Percentiles rank a stretch among this genome's conserved stretches.
Evolutionary conservation across 768 basidiomycete genomes (phyloP).

Genomic region (Tylopilus vinaceipallidus): DNA sequence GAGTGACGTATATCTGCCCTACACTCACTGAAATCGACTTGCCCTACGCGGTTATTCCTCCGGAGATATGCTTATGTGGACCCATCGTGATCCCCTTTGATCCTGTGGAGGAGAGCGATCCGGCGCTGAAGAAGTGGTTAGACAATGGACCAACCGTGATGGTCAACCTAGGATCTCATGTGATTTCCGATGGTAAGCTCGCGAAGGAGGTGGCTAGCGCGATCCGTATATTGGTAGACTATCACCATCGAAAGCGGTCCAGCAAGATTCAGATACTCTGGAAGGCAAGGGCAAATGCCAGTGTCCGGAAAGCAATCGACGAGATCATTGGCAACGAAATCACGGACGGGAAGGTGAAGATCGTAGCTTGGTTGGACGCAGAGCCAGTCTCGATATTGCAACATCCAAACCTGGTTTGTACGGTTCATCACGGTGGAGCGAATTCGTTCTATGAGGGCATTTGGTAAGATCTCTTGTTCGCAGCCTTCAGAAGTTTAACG

Average conservation of each 20-base stretch:
- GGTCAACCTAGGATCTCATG: conserved; percentile 6
- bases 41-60: conserved; percentile 1
- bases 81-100: too few relatives aligned
- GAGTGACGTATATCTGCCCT: too few relatives aligned
- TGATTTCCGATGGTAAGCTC: neutral
- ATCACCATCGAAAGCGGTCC: neutral
- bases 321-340: conserved; percentile 4
- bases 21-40: conserved; percentile 5
- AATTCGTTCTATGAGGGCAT: too few relatives aligned
- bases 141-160: too few relatives aligned
- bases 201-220: conserved; percentile 2
- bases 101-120: conserved; percentile 9
- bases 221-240: conserved; percentile 6
- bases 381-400: conserved; percentile 11
- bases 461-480: neutral
- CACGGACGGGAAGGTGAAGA: conserved; percentile 2
- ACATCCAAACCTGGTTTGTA: neutral
- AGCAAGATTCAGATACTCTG: conserved; percentile 8
- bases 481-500: neutral
- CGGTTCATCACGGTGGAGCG: conserved; percentile 1
- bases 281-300: neutral
- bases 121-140: conserved; percentile 6
- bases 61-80: neutral
- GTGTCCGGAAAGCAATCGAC: neutral
- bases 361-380: conserved; percentile 9